A percentile compares a stretch with the other conserved stretches of the same genome.
Evolutionary conservation across 176 grass and related monocot genomes (phyloP).

Genomic region (Aegilops sharonensis): DNA sequence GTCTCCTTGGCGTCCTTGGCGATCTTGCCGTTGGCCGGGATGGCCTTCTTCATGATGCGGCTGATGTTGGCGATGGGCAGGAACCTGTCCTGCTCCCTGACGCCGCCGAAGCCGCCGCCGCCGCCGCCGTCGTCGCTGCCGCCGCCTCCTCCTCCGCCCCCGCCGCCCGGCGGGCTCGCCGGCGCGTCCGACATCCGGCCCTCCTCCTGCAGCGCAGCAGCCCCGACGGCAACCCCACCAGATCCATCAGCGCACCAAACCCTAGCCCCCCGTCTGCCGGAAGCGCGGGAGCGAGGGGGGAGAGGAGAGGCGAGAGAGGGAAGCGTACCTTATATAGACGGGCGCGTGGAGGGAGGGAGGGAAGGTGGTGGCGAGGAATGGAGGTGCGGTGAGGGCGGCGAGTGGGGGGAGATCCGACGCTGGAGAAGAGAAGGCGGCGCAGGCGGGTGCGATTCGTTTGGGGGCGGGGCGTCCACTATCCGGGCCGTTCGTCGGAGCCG

Average conservation of each 20-base stretch:
- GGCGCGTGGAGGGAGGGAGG: not conserved
- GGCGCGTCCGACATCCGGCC: slow-evolving; percentile 49
- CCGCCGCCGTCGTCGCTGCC: slow-evolving; percentile 36
- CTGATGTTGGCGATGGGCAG: slow-evolving; percentile 82
- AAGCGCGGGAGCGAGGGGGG: not conserved
- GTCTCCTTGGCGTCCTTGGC: slow-evolving; percentile 86
- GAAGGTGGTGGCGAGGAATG: not conserved
- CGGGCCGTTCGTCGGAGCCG: slow-evolving; percentile 46
- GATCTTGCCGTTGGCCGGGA: slow-evolving; percentile 75
- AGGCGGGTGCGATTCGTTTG: slow-evolving; percentile 50
- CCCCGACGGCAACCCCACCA: slow-evolving; percentile 19
- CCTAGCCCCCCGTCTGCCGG: not conserved
- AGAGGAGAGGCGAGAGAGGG: not conserved
- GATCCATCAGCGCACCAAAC: slow-evolving; percentile 44
- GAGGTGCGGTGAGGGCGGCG: slow-evolving; percentile 40
- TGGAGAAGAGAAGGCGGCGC: slow-evolving; percentile 66
- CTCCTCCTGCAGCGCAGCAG: not conserved
- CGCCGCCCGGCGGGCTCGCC: slow-evolving; percentile 49
- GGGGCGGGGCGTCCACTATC: slow-evolving; percentile 33
- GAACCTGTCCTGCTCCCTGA: slow-evolving; percentile 80
- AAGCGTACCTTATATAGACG: slow-evolving; percentile 51
- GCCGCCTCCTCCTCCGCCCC: slow-evolving; percentile 37
- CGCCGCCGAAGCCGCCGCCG: slow-evolving; percentile 33
- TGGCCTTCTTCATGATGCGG: slow-evolving; percentile 90
- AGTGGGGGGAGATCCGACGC: slow-evolving; percentile 74